Base-by-base conservation (phyloP, 345 rosid genomes). In the Nasturtium officinale region DNA sequence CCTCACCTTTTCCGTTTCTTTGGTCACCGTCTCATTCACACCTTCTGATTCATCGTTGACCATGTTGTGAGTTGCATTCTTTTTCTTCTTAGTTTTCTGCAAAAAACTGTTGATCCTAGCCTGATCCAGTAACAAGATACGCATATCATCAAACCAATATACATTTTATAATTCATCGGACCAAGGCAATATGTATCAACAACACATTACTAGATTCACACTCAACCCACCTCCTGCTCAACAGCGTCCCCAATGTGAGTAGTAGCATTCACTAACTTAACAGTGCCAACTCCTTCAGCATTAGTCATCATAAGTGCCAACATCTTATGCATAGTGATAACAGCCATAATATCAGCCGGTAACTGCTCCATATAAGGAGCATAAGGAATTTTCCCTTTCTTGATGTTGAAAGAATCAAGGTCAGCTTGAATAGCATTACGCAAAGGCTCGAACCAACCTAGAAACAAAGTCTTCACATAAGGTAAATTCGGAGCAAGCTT, bases 401-500 rank as follows among this genome's bases (percentile, higher is more conserved):
- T 82, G 8, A 69, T 35, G 54, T 62, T 76, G 77, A 87, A 80
- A 17, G 57, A 21, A 53, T 84, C 89, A 69, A 90, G 92, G 23
- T 95, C 99, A 3, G 85, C 81, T n/a, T 71, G 80, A 78, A 95
- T 95, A 8, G 97, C 88, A 77, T 91, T 81, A 57, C 85, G 83
- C 68, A 95, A 38, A 63, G 98, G 99, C 84, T 91, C 97, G 37
- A 95, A 95, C 99, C 99, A 95, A 9, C 96, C 98, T 2, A 91
- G 89, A 76, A 95, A 90, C 67, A 91, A 71, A 11, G 98, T 82
- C 83, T 95, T 95, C 15, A 91, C 72, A 65, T 84, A 90, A 65
- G 99, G 99, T 76, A 95, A 77, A 77, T 88, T 95, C 1, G 99
- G 99, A 16, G 99, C 98, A 38, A 95, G 89, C 82, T 91, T 91